Conservation (phyloP, 2,329 filamentous ascomycete genomes). For the Penicillium sp. region DNA sequence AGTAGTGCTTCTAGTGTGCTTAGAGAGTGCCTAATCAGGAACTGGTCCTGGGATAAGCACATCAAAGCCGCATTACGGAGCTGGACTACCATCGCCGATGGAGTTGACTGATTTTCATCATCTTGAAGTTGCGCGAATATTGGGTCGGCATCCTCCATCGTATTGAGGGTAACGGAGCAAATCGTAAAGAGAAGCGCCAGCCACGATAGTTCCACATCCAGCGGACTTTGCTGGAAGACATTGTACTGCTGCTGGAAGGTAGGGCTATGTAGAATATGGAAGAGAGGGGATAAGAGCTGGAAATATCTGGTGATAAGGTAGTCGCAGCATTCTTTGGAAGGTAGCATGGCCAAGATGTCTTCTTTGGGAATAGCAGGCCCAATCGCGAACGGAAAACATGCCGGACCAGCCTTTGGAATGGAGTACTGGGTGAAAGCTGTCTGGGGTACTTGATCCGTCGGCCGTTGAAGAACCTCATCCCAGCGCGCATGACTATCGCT, state of each 20-base stretch:
- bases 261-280: conserved; percentile 14
- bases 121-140: conserved; percentile 27
- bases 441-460: not conserved
- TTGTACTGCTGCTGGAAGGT: conserved; percentile 13
- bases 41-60: conserved; percentile 36
- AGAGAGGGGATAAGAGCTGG: not conserved
- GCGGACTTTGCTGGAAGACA: conserved; percentile 17
- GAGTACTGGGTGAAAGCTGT: no score
- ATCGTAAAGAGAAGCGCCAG: conserved; percentile 36
- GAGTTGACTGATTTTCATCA: not conserved
- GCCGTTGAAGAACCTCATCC: not conserved
- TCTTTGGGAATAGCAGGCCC: conserved; percentile 12
- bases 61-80: conserved; percentile 29
- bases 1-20: conserved; percentile 37
- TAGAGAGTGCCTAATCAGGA: conserved; percentile 34
- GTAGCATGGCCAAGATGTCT: conserved; percentile 19
- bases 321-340: conserved; percentile 2
- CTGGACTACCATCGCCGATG: not conserved
- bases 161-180: conserved; percentile 29
- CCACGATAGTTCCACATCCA: conserved; percentile 31
- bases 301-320: conserved; percentile 9
- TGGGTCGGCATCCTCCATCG: conserved; percentile 28
- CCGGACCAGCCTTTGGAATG: not conserved
- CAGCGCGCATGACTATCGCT: not conserved
- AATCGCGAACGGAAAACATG: not conserved